Conservation (phyloP, 768 basidiomycete genomes). For the Boletus pseudopeckii region DNA sequence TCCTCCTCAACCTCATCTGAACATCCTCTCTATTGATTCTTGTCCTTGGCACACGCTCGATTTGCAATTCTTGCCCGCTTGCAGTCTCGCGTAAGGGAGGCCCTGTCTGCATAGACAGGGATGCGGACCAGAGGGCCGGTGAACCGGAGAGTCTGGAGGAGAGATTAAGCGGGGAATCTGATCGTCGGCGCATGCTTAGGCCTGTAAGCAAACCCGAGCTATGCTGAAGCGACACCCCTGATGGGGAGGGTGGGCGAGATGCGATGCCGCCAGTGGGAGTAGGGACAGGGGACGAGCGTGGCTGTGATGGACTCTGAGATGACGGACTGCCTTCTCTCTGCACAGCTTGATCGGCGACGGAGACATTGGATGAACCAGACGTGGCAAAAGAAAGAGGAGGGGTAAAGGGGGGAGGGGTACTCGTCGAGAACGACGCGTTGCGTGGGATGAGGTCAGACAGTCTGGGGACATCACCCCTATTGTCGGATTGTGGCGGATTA, state of each 20-base stretch:
- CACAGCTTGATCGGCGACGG: slow-evolving; percentile 7
- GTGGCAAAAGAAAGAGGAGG: slow-evolving; percentile 20
- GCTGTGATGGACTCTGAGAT: slow-evolving; percentile 1
- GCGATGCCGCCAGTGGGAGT: background rate
- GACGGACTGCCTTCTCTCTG: slow-evolving; percentile 5
- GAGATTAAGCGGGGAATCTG: slow-evolving; percentile 23
- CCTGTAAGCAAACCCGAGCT: slow-evolving; percentile 19
- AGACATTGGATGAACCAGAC: slow-evolving; percentile 16
- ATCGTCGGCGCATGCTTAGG: slow-evolving; percentile 16
- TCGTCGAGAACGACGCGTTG: slow-evolving; percentile 23
- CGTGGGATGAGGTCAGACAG: slow-evolving; percentile 26
- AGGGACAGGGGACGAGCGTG: slow-evolving; percentile 1
- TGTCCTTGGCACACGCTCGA: slow-evolving; percentile 29
- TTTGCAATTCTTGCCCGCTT: slow-evolving; percentile 21
- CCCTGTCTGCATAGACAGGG: slow-evolving; percentile 22
- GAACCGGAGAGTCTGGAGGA: slow-evolving; percentile 18
- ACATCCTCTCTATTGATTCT: slow-evolving; percentile 56
- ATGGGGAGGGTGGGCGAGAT: slow-evolving; percentile 13
- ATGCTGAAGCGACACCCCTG: slow-evolving; percentile 4
- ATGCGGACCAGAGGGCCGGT: slow-evolving; percentile 17
- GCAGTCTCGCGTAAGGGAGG: slow-evolving; percentile 27
- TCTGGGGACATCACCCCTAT: slow-evolving; percentile 14
- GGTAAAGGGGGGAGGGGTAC: slow-evolving; percentile 25
- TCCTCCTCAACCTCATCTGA: slow-evolving; percentile 44
- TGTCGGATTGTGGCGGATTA: slow-evolving; percentile 9